phyloP scores from a whole-genome alignment of 169 alveolate genomes.

The Plasmodium gallinaceum region DNA sequence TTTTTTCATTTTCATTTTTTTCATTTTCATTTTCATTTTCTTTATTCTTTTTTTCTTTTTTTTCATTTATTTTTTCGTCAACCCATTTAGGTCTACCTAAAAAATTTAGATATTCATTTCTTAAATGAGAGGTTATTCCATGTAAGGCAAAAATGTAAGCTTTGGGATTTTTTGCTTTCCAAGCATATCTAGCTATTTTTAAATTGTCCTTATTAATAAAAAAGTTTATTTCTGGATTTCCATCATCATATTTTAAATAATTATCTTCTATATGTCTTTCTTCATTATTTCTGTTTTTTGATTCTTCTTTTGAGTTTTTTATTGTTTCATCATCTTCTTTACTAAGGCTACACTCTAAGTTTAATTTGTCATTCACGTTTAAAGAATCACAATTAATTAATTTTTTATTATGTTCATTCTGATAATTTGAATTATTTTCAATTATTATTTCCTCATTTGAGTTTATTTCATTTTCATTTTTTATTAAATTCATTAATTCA shows the following conservation, averaged over 20 bases:
- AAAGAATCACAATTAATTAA: not conserved
- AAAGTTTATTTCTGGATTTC: conserved; percentile 76
- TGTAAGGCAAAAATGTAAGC: conserved; percentile 82
- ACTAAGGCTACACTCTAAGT: not conserved
- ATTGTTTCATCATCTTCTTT: not conserved
- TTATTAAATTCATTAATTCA: not conserved
- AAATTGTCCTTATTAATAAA: conserved; percentile 80
- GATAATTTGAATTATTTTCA: not conserved
- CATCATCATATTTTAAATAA: conserved; percentile 66
- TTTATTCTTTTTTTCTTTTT: not conserved
- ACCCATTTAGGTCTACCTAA: conserved; percentile 63
- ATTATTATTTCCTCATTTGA: not conserved
- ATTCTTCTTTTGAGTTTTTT: not conserved
- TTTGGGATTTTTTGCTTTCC: conserved; percentile 78
- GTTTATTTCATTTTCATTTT: not conserved
- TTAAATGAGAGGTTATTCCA: conserved; percentile 82
- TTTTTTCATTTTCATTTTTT: not conserved
- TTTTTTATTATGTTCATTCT: not conserved
- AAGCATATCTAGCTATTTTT: conserved; percentile 80
- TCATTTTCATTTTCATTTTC: not conserved
- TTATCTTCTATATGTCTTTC: not conserved
- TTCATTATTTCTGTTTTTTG: conserved; percentile 16
- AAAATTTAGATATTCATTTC: conserved; percentile 81
- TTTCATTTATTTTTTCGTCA: not conserved
- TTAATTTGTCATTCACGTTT: not conserved